Evolutionary conservation across 139 green algal genomes (phyloP).

Genomic region (Closterium sp.): DNA sequence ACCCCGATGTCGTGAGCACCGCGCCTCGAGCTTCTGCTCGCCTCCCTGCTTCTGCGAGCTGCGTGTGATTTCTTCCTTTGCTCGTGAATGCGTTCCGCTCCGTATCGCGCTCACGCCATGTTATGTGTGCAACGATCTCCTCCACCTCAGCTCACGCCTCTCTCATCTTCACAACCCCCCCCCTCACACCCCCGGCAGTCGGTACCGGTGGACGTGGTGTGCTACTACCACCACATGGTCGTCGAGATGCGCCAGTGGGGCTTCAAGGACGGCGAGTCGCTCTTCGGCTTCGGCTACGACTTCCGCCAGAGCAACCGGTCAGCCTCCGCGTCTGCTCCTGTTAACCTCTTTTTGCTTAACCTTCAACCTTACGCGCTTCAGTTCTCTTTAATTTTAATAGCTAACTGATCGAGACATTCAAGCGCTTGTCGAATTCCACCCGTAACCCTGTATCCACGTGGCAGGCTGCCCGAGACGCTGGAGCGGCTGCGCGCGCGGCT

Average conservation of each 20-base stretch:
- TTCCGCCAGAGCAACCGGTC: constrained; percentile 60
- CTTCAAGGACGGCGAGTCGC: constrained; percentile 50
- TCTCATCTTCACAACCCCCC: no score
- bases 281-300: constrained; percentile 64
- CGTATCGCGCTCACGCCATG: no score
- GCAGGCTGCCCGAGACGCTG: constrained; percentile 41
- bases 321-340: background rate
- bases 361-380: no score
- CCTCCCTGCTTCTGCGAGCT: background rate
- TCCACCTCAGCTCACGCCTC: no score
- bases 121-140: no score
- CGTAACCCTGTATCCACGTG: background rate
- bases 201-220: constrained; percentile 41
- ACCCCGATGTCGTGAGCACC: constrained; percentile 43
- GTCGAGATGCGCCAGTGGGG: constrained; percentile 48
- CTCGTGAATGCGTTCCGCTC: no score
- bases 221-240: constrained; percentile 60
- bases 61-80: background rate
- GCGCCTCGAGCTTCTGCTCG: no score
- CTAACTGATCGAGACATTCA: no score
- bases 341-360: background rate
- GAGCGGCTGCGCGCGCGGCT: constrained; percentile 38
- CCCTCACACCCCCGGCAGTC: no score
- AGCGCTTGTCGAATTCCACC: no score
- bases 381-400: no score